A percentile compares a stretch with the other conserved stretches of the same genome.
Evolutionary conservation across 208 protist species (phyloP).

Genomic region (Leptomonas seymouri): DNA sequence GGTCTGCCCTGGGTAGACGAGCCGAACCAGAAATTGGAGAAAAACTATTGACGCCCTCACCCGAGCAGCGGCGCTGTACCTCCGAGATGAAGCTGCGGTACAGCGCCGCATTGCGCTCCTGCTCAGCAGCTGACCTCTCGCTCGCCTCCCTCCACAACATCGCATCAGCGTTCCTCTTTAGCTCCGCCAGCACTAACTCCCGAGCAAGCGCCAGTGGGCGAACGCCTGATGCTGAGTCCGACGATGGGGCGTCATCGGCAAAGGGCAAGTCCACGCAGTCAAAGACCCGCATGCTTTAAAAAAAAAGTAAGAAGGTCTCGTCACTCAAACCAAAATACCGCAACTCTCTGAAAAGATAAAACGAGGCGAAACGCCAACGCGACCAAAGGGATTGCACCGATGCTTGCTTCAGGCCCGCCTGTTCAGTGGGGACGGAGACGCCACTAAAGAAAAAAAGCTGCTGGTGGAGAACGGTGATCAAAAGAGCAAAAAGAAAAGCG

Average conservation of each 20-base stretch:
- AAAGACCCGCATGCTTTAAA: constrained; percentile 1
- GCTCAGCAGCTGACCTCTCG: background rate
- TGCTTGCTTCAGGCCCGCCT: too few relatives aligned
- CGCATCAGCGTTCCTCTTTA: background rate
- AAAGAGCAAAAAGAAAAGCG: background rate
- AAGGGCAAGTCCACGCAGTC: constrained; percentile 25
- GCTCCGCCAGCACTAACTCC: constrained; percentile 10
- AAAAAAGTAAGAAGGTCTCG: background rate
- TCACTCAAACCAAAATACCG: background rate
- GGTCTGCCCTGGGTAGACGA: background rate
- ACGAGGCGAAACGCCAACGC: background rate
- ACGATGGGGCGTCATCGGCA: background rate
- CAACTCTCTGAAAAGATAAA: background rate
- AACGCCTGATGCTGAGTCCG: background rate
- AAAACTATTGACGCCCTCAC: background rate
- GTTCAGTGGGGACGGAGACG: background rate
- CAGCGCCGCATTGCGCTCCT: background rate
- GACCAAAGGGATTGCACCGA: background rate
- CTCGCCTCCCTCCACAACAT: constrained; percentile 3
- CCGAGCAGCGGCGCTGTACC: background rate
- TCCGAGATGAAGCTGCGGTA: constrained; percentile 8
- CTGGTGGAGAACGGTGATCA: background rate
- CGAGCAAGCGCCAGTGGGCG: constrained; percentile 20
- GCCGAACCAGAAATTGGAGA: constrained; percentile 21
- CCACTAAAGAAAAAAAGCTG: constrained; percentile 1